Percentiles rank a stretch among this genome's conserved stretches.
Conservation (phyloP, 768 basidiomycete species). For the Lactarius sanguifluus region DNA sequence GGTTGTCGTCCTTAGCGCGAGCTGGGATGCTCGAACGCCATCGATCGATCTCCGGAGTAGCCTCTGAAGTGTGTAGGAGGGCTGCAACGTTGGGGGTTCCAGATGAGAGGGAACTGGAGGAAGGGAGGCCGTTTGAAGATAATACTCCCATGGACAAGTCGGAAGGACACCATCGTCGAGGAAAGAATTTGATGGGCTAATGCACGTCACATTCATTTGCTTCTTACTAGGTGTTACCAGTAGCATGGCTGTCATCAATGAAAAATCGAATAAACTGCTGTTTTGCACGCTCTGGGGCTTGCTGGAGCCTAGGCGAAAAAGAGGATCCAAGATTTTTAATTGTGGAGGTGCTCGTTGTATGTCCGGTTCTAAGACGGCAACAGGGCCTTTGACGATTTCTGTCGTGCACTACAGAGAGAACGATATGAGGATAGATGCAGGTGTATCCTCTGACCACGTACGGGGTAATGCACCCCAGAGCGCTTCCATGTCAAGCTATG, state of each 20-base stretch:
- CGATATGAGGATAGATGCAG: no score
- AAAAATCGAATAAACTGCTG: constrained; percentile 68
- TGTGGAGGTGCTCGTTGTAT: constrained; percentile 36
- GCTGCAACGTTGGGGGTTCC: no score
- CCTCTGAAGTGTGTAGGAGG: background rate
- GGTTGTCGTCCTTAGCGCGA: background rate
- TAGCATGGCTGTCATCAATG: constrained; percentile 64
- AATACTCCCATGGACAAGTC: no score
- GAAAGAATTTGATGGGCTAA: background rate
- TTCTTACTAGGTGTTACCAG: constrained; percentile 69
- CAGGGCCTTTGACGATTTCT: constrained; percentile 40
- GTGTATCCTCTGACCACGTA: no score
- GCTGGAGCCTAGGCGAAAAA: constrained; percentile 52
- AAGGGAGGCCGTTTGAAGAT: background rate
- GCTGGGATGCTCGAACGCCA: constrained; percentile 11
- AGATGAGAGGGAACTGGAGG: background rate
- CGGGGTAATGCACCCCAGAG: constrained; percentile 1
- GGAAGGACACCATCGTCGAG: no score
- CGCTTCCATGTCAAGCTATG: no score
- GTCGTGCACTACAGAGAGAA: no score
- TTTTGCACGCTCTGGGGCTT: constrained; percentile 57
- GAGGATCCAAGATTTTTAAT: constrained; percentile 59
- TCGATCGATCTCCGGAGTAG: constrained; percentile 12
- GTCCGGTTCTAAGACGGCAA: constrained; percentile 45
- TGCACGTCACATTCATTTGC: constrained; percentile 35